These are phyloP conservation scores for Hypoxylon rickii DNA, from an alignment of 495 filamentous ascomycete genomes.

Conservation along the genomic window DNA sequence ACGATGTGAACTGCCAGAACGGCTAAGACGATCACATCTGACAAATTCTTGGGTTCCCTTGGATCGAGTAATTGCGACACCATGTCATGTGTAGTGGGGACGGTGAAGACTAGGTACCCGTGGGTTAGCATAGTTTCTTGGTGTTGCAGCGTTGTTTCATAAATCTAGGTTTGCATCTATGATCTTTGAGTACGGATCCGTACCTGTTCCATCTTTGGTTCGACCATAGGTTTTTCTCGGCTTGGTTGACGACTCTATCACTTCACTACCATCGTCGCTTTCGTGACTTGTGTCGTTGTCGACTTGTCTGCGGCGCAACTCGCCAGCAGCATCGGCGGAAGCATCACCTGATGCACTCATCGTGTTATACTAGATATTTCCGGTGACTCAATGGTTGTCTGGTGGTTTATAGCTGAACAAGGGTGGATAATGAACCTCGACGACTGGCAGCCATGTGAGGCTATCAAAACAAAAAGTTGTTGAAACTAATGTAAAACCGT, in stretches of 20 bases:
- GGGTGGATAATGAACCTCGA: slow-evolving; percentile 24
- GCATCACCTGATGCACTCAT: slow-evolving; percentile 22
- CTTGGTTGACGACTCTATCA: slow-evolving; percentile 46
- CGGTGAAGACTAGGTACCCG: slow-evolving; percentile 77
- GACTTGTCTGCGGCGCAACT: slow-evolving; percentile 28
- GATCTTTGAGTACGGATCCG: slow-evolving; percentile 46
- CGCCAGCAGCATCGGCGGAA: slow-evolving; percentile 15
- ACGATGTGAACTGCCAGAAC: slow-evolving; percentile 75
- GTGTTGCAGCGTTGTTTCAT: not conserved
- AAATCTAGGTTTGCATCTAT: not conserved
- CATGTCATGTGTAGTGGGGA: slow-evolving; percentile 98
- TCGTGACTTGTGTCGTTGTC: slow-evolving; percentile 7
- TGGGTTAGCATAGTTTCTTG: slow-evolving; percentile 11
- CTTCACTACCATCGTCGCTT: slow-evolving; percentile 22
- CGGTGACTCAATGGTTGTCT: no score
- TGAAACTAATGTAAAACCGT: not conserved
- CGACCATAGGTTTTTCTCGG: slow-evolving; percentile 83
- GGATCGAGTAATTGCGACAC: slow-evolving; percentile 95
- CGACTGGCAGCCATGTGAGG: slow-evolving; percentile 31
- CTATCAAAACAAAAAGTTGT: not conserved
- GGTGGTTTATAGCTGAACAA: slow-evolving; percentile 8
- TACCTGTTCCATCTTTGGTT: slow-evolving; percentile 88
- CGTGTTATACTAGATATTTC: slow-evolving; percentile 1
- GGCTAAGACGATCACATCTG: slow-evolving; percentile 81
- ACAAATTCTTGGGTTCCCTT: slow-evolving; percentile 92